These are phyloP conservation scores for Talaromyces nanjingensis DNA, from an alignment of 495 filamentous ascomycete genomes.

Conservation along the genomic window DNA sequence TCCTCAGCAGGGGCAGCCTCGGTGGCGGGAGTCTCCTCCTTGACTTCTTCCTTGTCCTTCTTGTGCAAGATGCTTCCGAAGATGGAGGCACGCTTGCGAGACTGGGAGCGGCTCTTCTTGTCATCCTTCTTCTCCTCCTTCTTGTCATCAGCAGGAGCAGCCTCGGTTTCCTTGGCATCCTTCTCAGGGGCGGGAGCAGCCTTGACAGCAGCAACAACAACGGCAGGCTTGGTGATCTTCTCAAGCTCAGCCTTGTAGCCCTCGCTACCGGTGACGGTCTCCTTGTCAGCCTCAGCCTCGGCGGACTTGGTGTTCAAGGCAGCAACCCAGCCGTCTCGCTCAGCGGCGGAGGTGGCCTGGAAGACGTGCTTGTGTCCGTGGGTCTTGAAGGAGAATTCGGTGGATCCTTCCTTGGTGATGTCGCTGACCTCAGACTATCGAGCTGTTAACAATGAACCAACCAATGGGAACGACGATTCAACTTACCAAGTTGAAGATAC, in stretches of 20 bases:
- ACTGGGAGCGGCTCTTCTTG: constrained; percentile 67
- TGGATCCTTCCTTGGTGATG: constrained; percentile 60
- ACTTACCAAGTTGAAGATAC: constrained; percentile 80
- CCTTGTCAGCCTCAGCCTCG: constrained; percentile 69
- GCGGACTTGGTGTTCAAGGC: constrained; percentile 66
- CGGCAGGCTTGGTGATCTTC: constrained; percentile 57
- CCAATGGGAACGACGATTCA: not conserved
- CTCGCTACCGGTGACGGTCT: constrained; percentile 61
- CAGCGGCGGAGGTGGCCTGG: constrained; percentile 62
- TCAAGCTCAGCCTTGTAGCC: constrained; percentile 72
- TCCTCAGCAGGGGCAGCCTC: constrained; percentile 21
- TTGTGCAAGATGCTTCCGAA: constrained; percentile 72
- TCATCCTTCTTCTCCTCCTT: constrained; percentile 37
- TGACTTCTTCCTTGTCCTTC: constrained; percentile 48
- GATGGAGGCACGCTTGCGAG: constrained; percentile 78
- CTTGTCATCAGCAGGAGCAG: constrained; percentile 21
- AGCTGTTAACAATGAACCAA: constrained; percentile 12
- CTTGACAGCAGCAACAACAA: constrained; percentile 30
- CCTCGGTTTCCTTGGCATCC: constrained; percentile 40
- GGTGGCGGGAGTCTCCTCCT: constrained; percentile 36
- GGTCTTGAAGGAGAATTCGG: constrained; percentile 78
- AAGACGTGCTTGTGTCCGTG: constrained; percentile 85
- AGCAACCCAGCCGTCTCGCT: constrained; percentile 87
- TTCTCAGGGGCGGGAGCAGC: constrained; percentile 43
- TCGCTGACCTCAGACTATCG: constrained; percentile 74